Evolutionary conservation across 2,329 filamentous ascomycete species (phyloP).

Genomic region (Diplodia sapinea): DNA sequence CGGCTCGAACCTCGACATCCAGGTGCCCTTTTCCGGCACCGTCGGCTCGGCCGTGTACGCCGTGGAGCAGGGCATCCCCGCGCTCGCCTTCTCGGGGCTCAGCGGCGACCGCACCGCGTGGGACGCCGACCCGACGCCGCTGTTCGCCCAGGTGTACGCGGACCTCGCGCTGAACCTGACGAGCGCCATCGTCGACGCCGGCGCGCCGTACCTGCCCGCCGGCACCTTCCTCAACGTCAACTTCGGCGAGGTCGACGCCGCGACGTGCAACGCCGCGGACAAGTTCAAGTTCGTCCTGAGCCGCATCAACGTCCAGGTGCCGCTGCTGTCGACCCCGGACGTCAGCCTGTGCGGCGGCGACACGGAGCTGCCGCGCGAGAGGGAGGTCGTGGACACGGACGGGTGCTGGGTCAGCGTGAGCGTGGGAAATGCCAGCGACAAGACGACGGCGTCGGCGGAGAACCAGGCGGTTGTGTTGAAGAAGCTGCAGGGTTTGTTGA

Average conservation of each 20-base stretch:
- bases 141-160: slow-evolving; percentile 66
- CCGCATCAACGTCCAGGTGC: slow-evolving; percentile 59
- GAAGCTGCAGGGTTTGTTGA: slow-evolving; percentile 57
- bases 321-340: slow-evolving; percentile 53
- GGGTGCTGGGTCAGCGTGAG: slow-evolving; percentile 69
- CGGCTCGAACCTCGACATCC: slow-evolving; percentile 63
- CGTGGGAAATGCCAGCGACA: slow-evolving; percentile 65
- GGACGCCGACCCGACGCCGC: slow-evolving; percentile 54
- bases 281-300: slow-evolving; percentile 70
- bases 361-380: slow-evolving; percentile 64
- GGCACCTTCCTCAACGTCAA: slow-evolving; percentile 72
- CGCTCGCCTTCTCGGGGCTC: slow-evolving; percentile 70
- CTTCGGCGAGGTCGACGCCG: slow-evolving; percentile 61
- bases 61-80: slow-evolving; percentile 62
- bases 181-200: slow-evolving; percentile 59
- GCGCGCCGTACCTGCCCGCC: slow-evolving; percentile 67
- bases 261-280: slow-evolving; percentile 56
- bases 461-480: slow-evolving; percentile 59
- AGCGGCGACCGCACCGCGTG: slow-evolving; percentile 60
- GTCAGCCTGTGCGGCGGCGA: slow-evolving; percentile 61
- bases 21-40: slow-evolving; percentile 67
- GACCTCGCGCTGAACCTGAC: slow-evolving; percentile 66
- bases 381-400: slow-evolving; percentile 55
- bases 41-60: slow-evolving; percentile 70
- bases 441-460: slow-evolving; percentile 62